Evolutionary conservation across 1,139 yeast species (phyloP).

Genomic region (Sugiyamaella paludigena): DNA sequence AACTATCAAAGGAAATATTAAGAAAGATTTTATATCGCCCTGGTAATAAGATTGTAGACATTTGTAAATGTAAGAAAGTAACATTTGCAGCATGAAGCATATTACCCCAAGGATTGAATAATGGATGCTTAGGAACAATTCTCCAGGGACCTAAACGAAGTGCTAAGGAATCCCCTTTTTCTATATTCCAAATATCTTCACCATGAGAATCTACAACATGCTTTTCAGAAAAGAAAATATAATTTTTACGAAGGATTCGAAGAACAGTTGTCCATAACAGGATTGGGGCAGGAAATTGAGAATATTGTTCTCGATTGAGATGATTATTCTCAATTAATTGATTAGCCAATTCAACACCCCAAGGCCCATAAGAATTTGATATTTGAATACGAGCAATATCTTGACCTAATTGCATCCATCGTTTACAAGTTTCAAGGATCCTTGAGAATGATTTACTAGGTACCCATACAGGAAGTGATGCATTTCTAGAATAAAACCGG

Average conservation of each 20-base stretch:
- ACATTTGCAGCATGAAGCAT: constrained; percentile 31
- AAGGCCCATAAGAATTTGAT: constrained; percentile 5
- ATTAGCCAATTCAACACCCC: constrained; percentile 1
- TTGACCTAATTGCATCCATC: constrained; percentile 5
- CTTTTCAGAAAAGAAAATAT: constrained; percentile 5
- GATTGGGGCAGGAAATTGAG: too few species aligned
- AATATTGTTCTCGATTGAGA: not conserved
- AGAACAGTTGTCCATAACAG: constrained; percentile 9
- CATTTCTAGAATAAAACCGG: constrained; percentile 4
- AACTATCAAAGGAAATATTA: constrained; percentile 9
- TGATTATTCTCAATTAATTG: constrained; percentile 4
- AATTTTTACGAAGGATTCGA: constrained; percentile 4
- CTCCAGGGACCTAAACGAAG: constrained; percentile 14
- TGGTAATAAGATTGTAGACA: constrained; percentile 9
- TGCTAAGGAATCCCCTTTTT: constrained; percentile 15
- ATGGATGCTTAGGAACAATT: constrained; percentile 6
- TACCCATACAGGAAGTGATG: constrained; percentile 5
- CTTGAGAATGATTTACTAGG: constrained; percentile 7
- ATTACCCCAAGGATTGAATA: constrained; percentile 29
- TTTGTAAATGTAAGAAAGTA: constrained; percentile 7
- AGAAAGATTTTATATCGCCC: constrained; percentile 10
- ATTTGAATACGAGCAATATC: constrained; percentile 11
- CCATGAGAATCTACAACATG: constrained; percentile 10
- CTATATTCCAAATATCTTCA: constrained; percentile 22
- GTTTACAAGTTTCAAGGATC: constrained; percentile 1